Evolutionary conservation across 192 early-diverging fungal species (phyloP), one percentile per base, ranked within the genome.

Genomic region (Linnemannia exigua): DNA sequence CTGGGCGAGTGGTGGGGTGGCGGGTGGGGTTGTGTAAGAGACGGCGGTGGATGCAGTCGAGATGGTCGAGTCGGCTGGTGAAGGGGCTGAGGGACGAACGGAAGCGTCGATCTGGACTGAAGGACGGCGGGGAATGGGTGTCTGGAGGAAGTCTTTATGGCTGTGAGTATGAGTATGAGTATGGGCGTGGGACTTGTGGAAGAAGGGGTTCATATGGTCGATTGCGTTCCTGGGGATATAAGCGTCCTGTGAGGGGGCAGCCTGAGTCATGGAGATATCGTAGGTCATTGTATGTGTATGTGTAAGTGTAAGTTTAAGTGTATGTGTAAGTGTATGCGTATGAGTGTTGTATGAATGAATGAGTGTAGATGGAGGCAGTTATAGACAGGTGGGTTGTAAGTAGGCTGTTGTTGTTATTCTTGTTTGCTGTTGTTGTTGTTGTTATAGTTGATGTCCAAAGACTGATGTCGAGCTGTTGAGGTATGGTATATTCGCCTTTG

Each of bases 171-270:
- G 83, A 36, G 37, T 20, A 48, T 86, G 77, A n/a, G 70, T 28
- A 51, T 76, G 75, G 19, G 44, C 16, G 6, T 86, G 84, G 50
- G 25, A 66, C 50, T 80, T 86, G 74, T 46, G 76, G 75, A 80
- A 86, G 78, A 80, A 80, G 17, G 84, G 84, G 50, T 44, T 86
- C 69, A 86, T 80, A 51, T 86, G 84, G 69, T 86, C 66, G 61
- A 86, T 52, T 25, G 75, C 84, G 50, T 67, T 86, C 51, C 78
- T 79, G 19, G 84, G 66, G 41, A 86, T 77, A 71, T 86, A 86
- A 6, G 63, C 38, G 31, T 33, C 28, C 41, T 77, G 81, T 17
- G 69, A 66, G 48, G 70, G 19, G 28, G 72, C 61, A 37, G 67
- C 46, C 54, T 79, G 63, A 44, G 71, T 72, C 79, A 80, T 80